Base-by-base conservation (phyloP, 164 flowering plant species). In the Aristolochia contorta region DNA sequence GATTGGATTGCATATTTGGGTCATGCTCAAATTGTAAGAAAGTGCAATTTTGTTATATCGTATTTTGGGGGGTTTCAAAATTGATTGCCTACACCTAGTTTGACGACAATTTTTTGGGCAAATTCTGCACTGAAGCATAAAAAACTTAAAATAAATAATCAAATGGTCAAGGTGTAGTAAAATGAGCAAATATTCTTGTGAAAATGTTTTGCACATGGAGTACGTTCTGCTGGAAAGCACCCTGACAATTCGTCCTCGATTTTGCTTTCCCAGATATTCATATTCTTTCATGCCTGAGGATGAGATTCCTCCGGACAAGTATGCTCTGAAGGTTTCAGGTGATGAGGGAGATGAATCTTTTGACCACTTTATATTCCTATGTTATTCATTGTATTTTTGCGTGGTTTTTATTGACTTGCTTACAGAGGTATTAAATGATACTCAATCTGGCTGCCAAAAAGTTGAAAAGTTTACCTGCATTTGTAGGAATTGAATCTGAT, bases 311-410 rank as follows among this genome's bases (percentile, higher is more conserved):
- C 71, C 96, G 8, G 85, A 73, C 59, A 77, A 84, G 62, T 89
- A 93, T 84, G 84, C 79, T 65, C 71, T 89, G 3, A 86, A 79
- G 66, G 0, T 89, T 68, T 80, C 76, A 53, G 97, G 98, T 88
- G 76, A 54, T 50, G 47, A 37, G 1, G 54, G 49, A 37, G n/a
- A 16, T 19, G n/a, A 14, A 45, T 50, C 12, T 47, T 56, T 37
- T 37, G 43, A 10, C 19, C 56, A 22, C 23, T 24, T 16, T 20
- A 51, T 19, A 51, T n/a, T n/a, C 18, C 22, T 3, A 23, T 22
- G 15, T 24, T 22, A 10, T 20, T 23, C 27, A 13, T 22, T 15
- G 20, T 6, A n/a, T 53, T 22, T 53, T 53, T 18, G 15, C 18
- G 0, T n/a, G 55, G 24, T 52, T 6, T 52, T 6, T 12, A 22